A percentile compares a stretch with the other conserved stretches of the same genome.
These are phyloP conservation scores for Rhizopogon sp. DNA, from an alignment of 768 basidiomycete species.

Conservation along the genomic window DNA sequence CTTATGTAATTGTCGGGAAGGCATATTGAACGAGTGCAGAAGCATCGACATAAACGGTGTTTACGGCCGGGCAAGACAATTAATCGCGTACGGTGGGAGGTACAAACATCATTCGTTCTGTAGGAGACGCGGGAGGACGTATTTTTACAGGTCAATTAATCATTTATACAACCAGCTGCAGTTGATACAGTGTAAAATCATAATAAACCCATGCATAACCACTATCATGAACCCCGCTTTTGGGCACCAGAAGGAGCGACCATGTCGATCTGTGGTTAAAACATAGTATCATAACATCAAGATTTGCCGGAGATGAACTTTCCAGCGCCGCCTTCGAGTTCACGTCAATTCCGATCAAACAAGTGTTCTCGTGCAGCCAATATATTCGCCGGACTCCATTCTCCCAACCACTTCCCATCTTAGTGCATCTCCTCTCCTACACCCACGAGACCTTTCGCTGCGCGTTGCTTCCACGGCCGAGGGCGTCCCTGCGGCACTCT, in stretches of 20 bases:
- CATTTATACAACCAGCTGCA: background rate
- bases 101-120: too few species aligned
- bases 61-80: too few species aligned
- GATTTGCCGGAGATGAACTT: slow-evolving; percentile 46
- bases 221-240: background rate
- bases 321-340: slow-evolving; percentile 35
- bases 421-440: slow-evolving; percentile 57
- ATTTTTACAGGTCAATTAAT: too few species aligned
- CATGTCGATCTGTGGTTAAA: background rate
- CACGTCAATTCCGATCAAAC: slow-evolving; percentile 57
- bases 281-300: slow-evolving; percentile 14
- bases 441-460: slow-evolving; percentile 57
- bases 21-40: too few species aligned
- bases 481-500: slow-evolving; percentile 52
- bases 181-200: background rate
- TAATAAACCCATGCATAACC: background rate
- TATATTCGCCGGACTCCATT: slow-evolving; percentile 53
- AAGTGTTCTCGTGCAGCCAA: slow-evolving; percentile 33
- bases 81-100: too few species aligned
- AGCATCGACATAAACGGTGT: too few species aligned
- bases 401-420: slow-evolving; percentile 65
- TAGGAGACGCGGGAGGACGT: too few species aligned
- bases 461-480: slow-evolving; percentile 49
- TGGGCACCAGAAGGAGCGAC: background rate
- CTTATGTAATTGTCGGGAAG: too few species aligned